Evolutionary conservation across 495 filamentous ascomycete species (phyloP), one percentile per base, ranked within the genome.

Genomic region (Chlorociboria aeruginascens): DNA sequence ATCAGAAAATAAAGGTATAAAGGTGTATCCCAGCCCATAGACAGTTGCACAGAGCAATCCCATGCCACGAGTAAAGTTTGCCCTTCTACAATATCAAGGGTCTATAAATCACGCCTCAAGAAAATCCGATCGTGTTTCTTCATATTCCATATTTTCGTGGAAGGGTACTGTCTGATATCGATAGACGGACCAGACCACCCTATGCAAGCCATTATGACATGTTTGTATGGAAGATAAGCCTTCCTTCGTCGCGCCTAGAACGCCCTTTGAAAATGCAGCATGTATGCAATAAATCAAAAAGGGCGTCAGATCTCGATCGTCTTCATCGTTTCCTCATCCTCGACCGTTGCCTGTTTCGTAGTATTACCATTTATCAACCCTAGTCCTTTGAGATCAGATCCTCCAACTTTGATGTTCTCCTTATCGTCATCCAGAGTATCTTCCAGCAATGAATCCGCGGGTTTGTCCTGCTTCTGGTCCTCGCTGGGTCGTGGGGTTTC

Each of bases 291-390:
- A 57, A 50, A 40, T 25, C 34, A 46, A 49, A 50, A 45, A 49
- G 14, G 31, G 9, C 28, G 28, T 56, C 45, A 78, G 46, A 78
- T 78, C 61, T 78, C 73, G 55, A 78, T 76, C 35, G 70, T 73
- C 61, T 76, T 78, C 73, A 78, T 76, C 17, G 63, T 61, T 40
- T 66, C 40, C 30, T 61, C 70, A 48, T 71, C 71, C 8, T 67
- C 51, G 10, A 61, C 58, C 16, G 63, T 63, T 9, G 50, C 56
- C 47, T 62, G 20, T 25, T 25, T 57, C 60, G 69, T 69, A 28
- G 50, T 20, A 14, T 33, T 46, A 11, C 54, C 52, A 28, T 62
- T 64, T 25, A 50, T 43, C 1, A 54, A 30, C 12, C 53, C 45
- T 3, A 49, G 12, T 14, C 56, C 41, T 60, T 61, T 30, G 46